Conservation (phyloP, 345 rosid genomes). For the Psidium friedrichsthalianum region DNA sequence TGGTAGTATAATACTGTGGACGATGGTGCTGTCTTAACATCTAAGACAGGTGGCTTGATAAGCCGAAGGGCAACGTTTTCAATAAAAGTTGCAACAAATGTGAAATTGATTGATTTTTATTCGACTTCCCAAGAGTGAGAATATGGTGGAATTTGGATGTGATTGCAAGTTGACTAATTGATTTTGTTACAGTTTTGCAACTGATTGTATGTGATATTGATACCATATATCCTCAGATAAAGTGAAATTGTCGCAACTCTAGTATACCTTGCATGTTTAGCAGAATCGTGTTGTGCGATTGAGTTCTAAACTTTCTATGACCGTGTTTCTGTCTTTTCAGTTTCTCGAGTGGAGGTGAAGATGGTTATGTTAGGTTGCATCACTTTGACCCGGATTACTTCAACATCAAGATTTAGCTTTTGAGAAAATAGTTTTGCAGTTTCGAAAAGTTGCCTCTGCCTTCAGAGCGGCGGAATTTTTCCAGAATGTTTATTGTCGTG, state of each 20-base stretch:
- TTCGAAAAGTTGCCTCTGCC: neutral
- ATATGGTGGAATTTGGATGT: neutral
- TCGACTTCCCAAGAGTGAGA: neutral
- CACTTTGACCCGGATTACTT: conserved; percentile 86
- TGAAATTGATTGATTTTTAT: neutral
- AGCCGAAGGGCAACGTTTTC: neutral
- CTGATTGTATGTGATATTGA: neutral
- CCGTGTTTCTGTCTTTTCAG: conserved; percentile 13
- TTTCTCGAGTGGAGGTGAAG: conserved; percentile 97
- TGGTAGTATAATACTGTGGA: neutral
- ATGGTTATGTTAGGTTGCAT: conserved; percentile 90
- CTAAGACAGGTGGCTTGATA: neutral
- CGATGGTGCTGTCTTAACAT: neutral
- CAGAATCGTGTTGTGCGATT: neutral
- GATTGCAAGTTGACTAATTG: neutral
- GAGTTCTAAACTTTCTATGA: neutral
- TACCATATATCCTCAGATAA: neutral
- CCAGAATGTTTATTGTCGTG: neutral
- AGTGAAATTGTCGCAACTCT: neutral
- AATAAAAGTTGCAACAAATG: neutral
- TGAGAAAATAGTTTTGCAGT: neutral
- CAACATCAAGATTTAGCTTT: conserved; percentile 51
- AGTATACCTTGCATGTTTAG: neutral
- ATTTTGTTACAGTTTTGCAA: neutral
- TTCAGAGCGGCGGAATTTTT: neutral